phyloP scores from a whole-genome alignment of 805 yeast species.

The Yarrowia sp. region DNA sequence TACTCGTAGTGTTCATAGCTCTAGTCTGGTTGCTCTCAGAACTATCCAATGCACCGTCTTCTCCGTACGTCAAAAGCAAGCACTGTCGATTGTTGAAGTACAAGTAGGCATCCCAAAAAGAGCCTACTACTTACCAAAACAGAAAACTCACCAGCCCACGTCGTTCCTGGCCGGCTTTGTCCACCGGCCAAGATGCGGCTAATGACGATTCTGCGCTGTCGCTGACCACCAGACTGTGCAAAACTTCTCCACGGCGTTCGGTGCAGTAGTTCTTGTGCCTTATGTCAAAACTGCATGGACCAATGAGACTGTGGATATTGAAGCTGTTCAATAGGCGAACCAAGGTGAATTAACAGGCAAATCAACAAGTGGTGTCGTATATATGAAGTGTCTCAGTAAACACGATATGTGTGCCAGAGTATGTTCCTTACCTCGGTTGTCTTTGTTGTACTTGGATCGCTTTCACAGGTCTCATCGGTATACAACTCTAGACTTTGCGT shows the following conservation, averaged over 20 bases:
- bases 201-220: background rate
- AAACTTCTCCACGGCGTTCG: background rate
- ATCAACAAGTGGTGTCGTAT: too few relatives aligned
- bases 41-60: background rate
- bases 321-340: too few relatives aligned
- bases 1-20: too few relatives aligned
- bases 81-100: background rate
- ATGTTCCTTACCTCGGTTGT: too few relatives aligned
- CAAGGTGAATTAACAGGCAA: too few relatives aligned
- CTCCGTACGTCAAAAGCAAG: slow-evolving; percentile 8
- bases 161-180: too few relatives aligned
- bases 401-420: too few relatives aligned
- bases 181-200: slow-evolving; percentile 6
- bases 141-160: background rate
- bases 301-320: background rate
- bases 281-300: background rate
- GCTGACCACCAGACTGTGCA: background rate
- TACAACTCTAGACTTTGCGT: too few relatives aligned
- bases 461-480: too few relatives aligned
- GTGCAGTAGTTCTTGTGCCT: background rate
- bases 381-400: too few relatives aligned
- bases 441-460: too few relatives aligned
- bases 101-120: too few relatives aligned
- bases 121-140: background rate
- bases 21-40: background rate